Evolutionary conservation across 345 rosid genomes (phyloP).

Genomic region (Draba incana): DNA sequence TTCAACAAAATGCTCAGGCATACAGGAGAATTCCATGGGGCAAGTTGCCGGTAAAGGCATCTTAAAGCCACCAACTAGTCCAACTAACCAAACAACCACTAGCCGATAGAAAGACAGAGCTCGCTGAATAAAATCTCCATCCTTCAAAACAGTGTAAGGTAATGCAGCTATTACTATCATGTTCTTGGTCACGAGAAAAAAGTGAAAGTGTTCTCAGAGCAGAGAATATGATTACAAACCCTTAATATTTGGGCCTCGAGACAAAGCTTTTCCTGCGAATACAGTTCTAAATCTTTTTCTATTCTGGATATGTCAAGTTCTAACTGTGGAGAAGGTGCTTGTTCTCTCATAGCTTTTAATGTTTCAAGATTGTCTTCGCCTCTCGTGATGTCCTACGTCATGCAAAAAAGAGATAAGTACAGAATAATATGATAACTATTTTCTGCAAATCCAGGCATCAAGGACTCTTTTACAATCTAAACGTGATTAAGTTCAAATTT

Average conservation of each 20-base stretch:
- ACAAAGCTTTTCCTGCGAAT: slow-evolving; percentile 90
- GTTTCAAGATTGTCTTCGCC: slow-evolving; percentile 73
- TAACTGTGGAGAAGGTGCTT: slow-evolving; percentile 67
- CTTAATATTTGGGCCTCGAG: slow-evolving; percentile 94
- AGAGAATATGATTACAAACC: slow-evolving; percentile 52
- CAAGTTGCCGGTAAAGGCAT: slow-evolving; percentile 87
- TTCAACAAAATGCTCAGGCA: slow-evolving; percentile 99
- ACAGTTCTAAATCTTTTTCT: slow-evolving; percentile 77
- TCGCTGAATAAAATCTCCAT: slow-evolving; percentile 71
- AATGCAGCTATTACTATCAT: slow-evolving; percentile 20
- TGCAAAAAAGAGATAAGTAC: slow-evolving; percentile 14
- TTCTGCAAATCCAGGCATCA: slow-evolving; percentile 26
- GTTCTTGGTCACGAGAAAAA: slow-evolving; percentile 12
- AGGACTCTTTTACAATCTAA: slow-evolving; percentile 16
- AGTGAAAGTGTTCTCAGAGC: slow-evolving; percentile 10
- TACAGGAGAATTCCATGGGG: slow-evolving; percentile 88
- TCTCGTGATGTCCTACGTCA: slow-evolving; percentile 79
- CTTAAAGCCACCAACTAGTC: slow-evolving; percentile 90
- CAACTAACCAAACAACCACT: slow-evolving; percentile 89
- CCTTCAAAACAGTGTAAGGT: slow-evolving; percentile 49
- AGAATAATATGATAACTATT: slow-evolving; percentile 3
- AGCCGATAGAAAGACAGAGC: slow-evolving; percentile 89
- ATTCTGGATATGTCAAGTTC: slow-evolving; percentile 68
- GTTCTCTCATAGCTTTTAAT: slow-evolving; percentile 71
- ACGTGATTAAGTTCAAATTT: neutral